Evolutionary conservation across 177 flowering plant species (phyloP).

Genomic region (Vitis hybrid): DNA sequence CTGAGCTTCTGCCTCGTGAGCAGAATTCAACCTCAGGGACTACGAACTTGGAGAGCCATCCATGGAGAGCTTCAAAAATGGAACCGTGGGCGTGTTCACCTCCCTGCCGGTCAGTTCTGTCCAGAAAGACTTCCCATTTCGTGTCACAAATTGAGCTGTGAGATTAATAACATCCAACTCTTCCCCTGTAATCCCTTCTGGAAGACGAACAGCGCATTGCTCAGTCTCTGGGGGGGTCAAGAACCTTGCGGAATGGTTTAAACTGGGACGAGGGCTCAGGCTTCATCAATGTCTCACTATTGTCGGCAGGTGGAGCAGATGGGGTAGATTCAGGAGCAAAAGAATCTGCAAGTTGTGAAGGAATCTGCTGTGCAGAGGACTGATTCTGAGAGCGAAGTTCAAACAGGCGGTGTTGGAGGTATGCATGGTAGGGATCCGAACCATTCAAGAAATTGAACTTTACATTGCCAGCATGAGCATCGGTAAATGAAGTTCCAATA

Average conservation of each 20-base stretch:
- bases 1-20: conserved; percentile 44
- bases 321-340: conserved; percentile 26
- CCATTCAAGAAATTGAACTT: conserved; percentile 70
- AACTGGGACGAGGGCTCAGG: conserved; percentile 63
- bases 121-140: conserved; percentile 89
- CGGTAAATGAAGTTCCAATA: no score
- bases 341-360: conserved; percentile 41
- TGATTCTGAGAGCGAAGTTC: conserved; percentile 76
- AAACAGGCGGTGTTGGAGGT: conserved; percentile 76
- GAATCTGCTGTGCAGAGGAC: conserved; percentile 34
- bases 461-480: conserved; percentile 58
- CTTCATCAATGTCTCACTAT: conserved; percentile 33
- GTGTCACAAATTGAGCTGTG: conserved; percentile 93
- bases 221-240: conserved; percentile 90
- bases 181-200: conserved; percentile 94
- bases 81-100: conserved; percentile 74
- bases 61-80: conserved; percentile 80
- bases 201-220: conserved; percentile 87
- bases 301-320: conserved; percentile 35
- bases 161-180: conserved; percentile 92
- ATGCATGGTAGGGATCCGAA: conserved; percentile 91
- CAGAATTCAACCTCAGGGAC: conserved; percentile 70
- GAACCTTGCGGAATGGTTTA: conserved; percentile 63
- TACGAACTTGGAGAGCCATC: conserved; percentile 81
- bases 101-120: conserved; percentile 84